Percentiles rank a stretch among this genome's conserved stretches.
Evolutionary conservation across 2,329 filamentous ascomycete species (phyloP).

Genomic region (Paecilomyces sp.): DNA sequence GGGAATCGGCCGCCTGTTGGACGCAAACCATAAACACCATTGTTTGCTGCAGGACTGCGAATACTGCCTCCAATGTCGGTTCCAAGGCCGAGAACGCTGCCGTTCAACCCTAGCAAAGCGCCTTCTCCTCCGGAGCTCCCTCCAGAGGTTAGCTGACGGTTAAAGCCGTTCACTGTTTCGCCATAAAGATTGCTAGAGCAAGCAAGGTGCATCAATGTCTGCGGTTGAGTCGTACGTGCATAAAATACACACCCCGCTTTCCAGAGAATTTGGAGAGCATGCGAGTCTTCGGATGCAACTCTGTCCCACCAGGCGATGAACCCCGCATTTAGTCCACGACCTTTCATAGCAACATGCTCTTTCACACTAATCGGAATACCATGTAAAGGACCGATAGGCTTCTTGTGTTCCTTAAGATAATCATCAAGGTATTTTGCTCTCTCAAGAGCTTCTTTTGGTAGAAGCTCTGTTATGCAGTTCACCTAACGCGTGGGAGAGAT

Average conservation of each 20-base stretch:
- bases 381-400: conserved; percentile 45
- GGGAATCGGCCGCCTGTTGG: conserved; percentile 37
- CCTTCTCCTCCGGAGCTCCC: background rate
- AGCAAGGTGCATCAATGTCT: conserved; percentile 4
- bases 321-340: conserved; percentile 14
- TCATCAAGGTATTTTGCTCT: conserved; percentile 37
- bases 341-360: conserved; percentile 19
- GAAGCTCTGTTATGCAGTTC: conserved; percentile 40
- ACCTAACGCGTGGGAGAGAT: conserved; percentile 35
- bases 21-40: conserved; percentile 32
- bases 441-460: conserved; percentile 37
- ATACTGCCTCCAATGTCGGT: conserved; percentile 35
- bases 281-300: conserved; percentile 15
- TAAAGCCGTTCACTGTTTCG: background rate
- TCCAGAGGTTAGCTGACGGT: background rate
- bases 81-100: conserved; percentile 11
- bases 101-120: background rate
- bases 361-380: conserved; percentile 47
- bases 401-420: conserved; percentile 19
- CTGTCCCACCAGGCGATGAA: conserved; percentile 20
- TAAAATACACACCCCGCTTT: conserved; percentile 24
- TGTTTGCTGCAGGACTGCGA: conserved; percentile 30
- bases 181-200: background rate
- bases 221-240: conserved; percentile 22
- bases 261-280: conserved; percentile 18